Evolutionary conservation across 768 basidiomycete genomes (phyloP), one percentile per base, ranked within the genome.

Genomic region (Ramaria rubella): DNA sequence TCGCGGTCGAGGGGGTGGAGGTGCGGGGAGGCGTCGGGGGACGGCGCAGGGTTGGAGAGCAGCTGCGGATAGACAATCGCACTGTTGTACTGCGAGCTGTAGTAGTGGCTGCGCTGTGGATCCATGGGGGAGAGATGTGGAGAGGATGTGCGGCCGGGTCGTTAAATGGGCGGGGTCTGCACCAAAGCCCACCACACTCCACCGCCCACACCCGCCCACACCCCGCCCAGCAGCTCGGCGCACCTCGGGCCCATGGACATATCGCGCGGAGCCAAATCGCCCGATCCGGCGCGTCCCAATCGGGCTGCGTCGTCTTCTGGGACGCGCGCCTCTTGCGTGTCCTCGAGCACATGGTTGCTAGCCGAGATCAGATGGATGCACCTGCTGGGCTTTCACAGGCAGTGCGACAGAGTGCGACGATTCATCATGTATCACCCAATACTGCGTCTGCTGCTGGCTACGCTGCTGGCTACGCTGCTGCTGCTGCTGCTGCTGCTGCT

Each of bases 71-170:
- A 65, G 64, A 62, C 69, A 58, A 64, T 73, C 57, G 62, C 67
- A 36, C 67, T 68, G 52, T 64, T 66, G 45, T 72, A 72, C 64
- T 64, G 72, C 0, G 68, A 67, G 58, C 49, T 55, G 23, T 67
- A 68, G 49, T 69, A 46, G 19, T 45, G 40, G 23, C 29, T 27
- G 42, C 54, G 42, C 36, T 44, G 54, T 21, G 54, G 42, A 55
- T 53, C 52, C 52, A 53, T 53, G 54, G 58, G 38, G 65, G 45
- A 57, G 52, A 58, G 57, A 55, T 27, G 30, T 12, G 64, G 70
- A 64, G 64, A 55, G 62, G 61, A 46, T 65, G 73, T 57, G 58
- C 70, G 61, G 60, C 62, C 57, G 62, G 60, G 55, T 63, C 62
- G 64, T 64, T 64, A 61, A 63, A 65, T 61, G 63, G 63, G 59